Conservation (phyloP, 805 yeast genomes). For the Nakazawaea molendinolei region DNA sequence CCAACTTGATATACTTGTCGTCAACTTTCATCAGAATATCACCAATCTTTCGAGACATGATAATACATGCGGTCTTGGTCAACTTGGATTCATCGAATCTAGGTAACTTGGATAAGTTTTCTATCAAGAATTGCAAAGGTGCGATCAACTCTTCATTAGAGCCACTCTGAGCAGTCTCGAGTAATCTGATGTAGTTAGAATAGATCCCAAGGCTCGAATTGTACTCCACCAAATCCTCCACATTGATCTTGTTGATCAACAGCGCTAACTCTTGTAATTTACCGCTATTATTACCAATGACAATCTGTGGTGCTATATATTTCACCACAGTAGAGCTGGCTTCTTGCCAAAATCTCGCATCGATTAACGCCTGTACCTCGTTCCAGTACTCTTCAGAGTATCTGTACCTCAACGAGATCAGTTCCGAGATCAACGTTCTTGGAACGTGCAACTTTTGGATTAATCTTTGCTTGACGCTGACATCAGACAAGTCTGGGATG, state of each 20-base stretch:
- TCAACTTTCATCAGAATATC: conserved; percentile 28
- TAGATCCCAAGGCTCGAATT: conserved; percentile 53
- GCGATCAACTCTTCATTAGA: conserved; percentile 14
- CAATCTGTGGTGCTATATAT: conserved; percentile 66
- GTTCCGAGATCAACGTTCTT: conserved; percentile 37
- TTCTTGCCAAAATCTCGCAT: conserved; percentile 50
- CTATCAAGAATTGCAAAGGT: conserved; percentile 33
- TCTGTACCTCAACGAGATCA: conserved; percentile 53
- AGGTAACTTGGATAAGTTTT: conserved; percentile 32
- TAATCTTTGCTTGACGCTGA: conserved; percentile 21
- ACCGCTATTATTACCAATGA: conserved; percentile 39
- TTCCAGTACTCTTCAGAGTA: conserved; percentile 43
- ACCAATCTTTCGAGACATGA: conserved; percentile 46
- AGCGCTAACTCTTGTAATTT: conserved; percentile 21
- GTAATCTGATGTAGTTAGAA: conserved; percentile 37
- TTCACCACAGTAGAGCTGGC: conserved; percentile 57
- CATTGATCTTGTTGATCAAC: conserved; percentile 32
- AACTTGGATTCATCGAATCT: conserved; percentile 25
- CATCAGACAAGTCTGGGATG: conserved; percentile 7
- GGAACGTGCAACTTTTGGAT: conserved; percentile 42
- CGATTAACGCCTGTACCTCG: conserved; percentile 55
- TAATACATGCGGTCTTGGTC: conserved; percentile 41
- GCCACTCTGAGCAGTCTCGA: conserved; percentile 13
- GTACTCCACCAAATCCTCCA: conserved; percentile 38
- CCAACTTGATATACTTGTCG: conserved; percentile 21